Evolutionary conservation across 768 basidiomycete genomes (phyloP).

Genomic region (Hypholoma sublateritium): DNA sequence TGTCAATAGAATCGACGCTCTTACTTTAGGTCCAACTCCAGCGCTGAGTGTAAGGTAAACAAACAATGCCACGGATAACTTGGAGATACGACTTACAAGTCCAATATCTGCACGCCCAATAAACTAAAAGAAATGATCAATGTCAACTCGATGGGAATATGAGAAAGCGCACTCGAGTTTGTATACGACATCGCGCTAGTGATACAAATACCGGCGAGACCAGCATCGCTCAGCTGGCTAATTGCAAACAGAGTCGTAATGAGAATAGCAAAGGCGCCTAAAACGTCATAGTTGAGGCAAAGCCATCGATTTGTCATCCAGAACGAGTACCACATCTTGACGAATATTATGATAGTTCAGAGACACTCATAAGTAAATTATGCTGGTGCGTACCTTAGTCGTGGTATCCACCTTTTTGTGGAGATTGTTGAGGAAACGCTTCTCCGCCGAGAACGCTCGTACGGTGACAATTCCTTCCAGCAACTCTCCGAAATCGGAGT

Average conservation of each 20-base stretch:
- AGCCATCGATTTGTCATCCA: slow-evolving; percentile 94
- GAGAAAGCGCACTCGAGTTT: slow-evolving; percentile 30
- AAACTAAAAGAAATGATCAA: slow-evolving; percentile 28
- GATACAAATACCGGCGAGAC: slow-evolving; percentile 72
- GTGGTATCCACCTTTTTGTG: slow-evolving; percentile 75
- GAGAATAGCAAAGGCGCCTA: slow-evolving; percentile 73
- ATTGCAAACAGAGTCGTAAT: slow-evolving; percentile 81
- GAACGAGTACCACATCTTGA: slow-evolving; percentile 79
- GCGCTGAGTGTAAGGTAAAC: slow-evolving; percentile 37
- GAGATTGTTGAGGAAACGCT: slow-evolving; percentile 71
- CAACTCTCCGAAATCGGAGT: slow-evolving; percentile 79
- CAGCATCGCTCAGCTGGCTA: slow-evolving; percentile 53
- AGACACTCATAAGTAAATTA: background rate
- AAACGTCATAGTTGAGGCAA: slow-evolving; percentile 75
- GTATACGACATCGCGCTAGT: slow-evolving; percentile 64
- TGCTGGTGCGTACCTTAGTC: slow-evolving; percentile 53
- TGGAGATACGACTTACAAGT: slow-evolving; percentile 27
- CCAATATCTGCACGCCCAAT: slow-evolving; percentile 55
- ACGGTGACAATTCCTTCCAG: slow-evolving; percentile 92
- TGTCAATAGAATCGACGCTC: slow-evolving; percentile 21
- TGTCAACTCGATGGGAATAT: background rate
- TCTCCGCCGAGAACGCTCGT: slow-evolving; percentile 84
- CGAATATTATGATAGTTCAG: background rate
- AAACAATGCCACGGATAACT: background rate
- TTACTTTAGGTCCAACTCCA: slow-evolving; percentile 77